Evolutionary conservation across 225 moss, liverwort and hornwort species (phyloP), one percentile per base, ranked within the genome.

Genomic region (Straminergon stramineum): DNA sequence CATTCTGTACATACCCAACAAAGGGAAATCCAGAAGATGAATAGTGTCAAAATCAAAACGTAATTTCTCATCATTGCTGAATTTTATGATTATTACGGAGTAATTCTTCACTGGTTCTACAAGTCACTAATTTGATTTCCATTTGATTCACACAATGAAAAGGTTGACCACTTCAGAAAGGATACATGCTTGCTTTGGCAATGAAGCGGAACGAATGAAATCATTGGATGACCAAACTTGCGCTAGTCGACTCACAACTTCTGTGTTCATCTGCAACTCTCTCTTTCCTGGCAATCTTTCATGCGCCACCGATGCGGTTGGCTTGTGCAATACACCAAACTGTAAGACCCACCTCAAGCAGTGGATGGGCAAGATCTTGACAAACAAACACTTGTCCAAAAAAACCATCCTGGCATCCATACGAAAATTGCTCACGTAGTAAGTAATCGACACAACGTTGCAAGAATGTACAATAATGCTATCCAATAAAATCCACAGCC

Each of bases 121-220:
- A 69, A 52, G 16, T 88, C 70, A 86, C 39, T 51, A 34, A 48
- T 81, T 65, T 85, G 6, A 67, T 60, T 80, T 82, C 70, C 82
- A 82, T 55, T 75, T 45, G 23, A 78, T 73, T 77, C 90, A 89
- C 45, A 60, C 53, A 89, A 70, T 13, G 57, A 70, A 74, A 85
- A 31, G 57, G 63, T 81, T 65, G 60, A 65, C 24, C 69, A 84
- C 80, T 89, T 61, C 41, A 77, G 61, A 83, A 84, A 93, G 96
- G 98, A 98, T 98, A 97, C 98, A 99, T 61, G 96, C 96, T 91
- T 99, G 99, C 91, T 96, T 96, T 81, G 93, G 86, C 68, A 96
- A 82, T 81, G 96, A 88, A 88, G 93, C 94, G 81, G 95, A 94
- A 86, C 97, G 97, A 86, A 99, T 93, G 84, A 99, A 97, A 85